Evolutionary conservation across 2,329 filamentous ascomycete species (phyloP).

Genomic region (Aureobasidium sp.): DNA sequence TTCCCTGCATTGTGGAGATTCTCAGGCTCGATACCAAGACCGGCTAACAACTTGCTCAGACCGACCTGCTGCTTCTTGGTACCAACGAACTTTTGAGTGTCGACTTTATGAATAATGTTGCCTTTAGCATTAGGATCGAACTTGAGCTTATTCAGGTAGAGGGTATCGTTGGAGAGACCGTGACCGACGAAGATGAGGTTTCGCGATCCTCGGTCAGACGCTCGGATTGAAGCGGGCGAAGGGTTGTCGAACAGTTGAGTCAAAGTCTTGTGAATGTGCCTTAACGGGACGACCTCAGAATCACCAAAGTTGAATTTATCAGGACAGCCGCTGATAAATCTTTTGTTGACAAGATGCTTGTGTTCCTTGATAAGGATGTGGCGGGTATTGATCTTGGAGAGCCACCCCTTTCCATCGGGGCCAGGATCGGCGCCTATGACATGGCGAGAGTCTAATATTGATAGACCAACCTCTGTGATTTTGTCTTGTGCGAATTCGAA

Average conservation of each 20-base stretch:
- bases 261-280: constrained; percentile 13
- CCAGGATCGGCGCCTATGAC: constrained; percentile 2
- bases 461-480: constrained; percentile 24
- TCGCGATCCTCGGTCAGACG: neutral
- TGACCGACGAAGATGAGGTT: constrained; percentile 21
- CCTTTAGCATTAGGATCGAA: constrained; percentile 11
- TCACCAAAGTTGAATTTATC: constrained; percentile 21
- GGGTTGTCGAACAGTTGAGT: constrained; percentile 10
- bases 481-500: constrained; percentile 19
- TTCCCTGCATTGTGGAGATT: constrained; percentile 17
- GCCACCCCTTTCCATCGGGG: neutral
- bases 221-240: neutral
- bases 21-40: constrained; percentile 6
- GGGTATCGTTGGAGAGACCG: constrained; percentile 17
- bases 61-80: constrained; percentile 15
- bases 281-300: constrained; percentile 15
- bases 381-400: constrained; percentile 18
- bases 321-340: constrained; percentile 20
- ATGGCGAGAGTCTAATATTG: constrained; percentile 19
- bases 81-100: constrained; percentile 18
- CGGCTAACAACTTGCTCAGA: constrained; percentile 15
- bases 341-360: constrained; percentile 17
- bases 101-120: constrained; percentile 15
- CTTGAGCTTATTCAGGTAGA: constrained; percentile 15
- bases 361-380: constrained; percentile 21